Percentiles rank a stretch among this genome's conserved stretches.
Evolutionary conservation across 805 yeast genomes (phyloP).

Genomic region (Jamesozyma hellenica): DNA sequence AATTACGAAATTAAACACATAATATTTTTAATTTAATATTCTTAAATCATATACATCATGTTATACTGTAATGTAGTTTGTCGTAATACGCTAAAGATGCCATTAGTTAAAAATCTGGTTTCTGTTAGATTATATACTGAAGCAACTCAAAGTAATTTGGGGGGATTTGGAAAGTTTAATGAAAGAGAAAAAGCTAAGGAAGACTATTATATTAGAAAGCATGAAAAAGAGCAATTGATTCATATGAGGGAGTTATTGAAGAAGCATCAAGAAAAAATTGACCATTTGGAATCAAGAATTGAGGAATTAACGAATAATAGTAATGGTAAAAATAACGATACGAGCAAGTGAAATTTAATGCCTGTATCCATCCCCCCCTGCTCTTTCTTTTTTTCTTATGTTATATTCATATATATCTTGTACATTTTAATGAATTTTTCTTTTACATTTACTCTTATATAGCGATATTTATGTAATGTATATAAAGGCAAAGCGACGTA

Average conservation of each 20-base stretch:
- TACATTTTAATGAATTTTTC: no score
- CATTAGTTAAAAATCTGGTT: not conserved
- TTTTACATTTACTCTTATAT: no score
- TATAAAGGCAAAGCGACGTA: no score
- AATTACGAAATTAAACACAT: no score
- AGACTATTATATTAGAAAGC: conserved; percentile 73
- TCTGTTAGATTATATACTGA: not conserved
- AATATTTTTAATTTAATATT: no score
- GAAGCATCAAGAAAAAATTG: conserved; percentile 58
- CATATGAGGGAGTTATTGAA: conserved; percentile 66
- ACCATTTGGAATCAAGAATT: conserved; percentile 39
- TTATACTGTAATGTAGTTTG: not conserved
- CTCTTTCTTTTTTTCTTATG: no score
- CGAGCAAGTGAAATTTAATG: not conserved
- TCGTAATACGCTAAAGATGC: not conserved
- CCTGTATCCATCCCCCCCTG: not conserved
- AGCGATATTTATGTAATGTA: no score
- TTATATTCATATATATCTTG: no score
- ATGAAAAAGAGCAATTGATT: conserved; percentile 79
- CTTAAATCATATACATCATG: not conserved
- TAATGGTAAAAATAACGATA: not conserved
- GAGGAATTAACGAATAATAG: conserved; percentile 12
- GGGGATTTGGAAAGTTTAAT: conserved; percentile 44
- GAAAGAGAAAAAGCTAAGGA: conserved; percentile 92
- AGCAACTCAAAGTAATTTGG: not conserved